These are phyloP conservation scores for Medicago truncatula DNA, from an alignment of 306 rosid species.

Conservation along the genomic window MtrunA17r5.0-ANR NC_053042.1:41993001-41993500, in stretches of 20 bases:
- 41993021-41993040: conserved; percentile 55
- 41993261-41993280: no score
- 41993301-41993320: no score
- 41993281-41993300: no score
- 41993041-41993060: conserved; percentile 68
- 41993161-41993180: conserved; percentile 46
- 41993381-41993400: no score
- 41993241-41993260: conserved; percentile 19
- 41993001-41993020: conserved; percentile 62
- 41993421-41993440: no score
- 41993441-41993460: no score
- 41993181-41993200: conserved; percentile 53
- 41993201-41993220: conserved; percentile 67
- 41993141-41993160: conserved; percentile 61
- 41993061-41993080: conserved; percentile 53
- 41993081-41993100: conserved; percentile 68
- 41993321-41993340: no score
- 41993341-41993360: no score
- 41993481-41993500: no score
- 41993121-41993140: conserved; percentile 63
- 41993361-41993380: no score
- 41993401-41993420: no score
- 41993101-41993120: conserved; percentile 63
- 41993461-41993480: no score
- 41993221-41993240: conserved; percentile 46